Evolutionary conservation across 2,329 filamentous ascomycete species (phyloP), one percentile per base, ranked within the genome.

Genomic region (Neobulgaria alba): DNA sequence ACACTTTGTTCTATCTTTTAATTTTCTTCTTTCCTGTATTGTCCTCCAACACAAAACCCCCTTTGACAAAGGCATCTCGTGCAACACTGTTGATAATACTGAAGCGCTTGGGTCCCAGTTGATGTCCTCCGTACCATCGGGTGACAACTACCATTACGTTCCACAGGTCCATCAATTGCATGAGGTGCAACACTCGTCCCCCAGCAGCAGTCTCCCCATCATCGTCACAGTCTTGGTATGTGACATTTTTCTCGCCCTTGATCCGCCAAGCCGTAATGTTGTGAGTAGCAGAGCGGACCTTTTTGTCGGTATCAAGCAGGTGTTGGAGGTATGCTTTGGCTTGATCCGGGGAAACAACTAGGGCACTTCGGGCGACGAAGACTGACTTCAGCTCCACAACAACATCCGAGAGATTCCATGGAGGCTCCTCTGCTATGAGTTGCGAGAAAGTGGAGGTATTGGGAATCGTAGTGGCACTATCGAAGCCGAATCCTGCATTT

Each of bases 181-280:
- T 82, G 20, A 98, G 67, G 65, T 94, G 87, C 45, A 96, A 64
- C 57, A 98, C 63, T 31, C 92, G 73, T 0, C 83, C 80, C 1
- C 92, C 92, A 0, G 92, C 92, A 4, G 92, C 92, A 18, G 85
- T 85, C 70, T 98, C 92, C 2, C 92, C 92, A 60, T 98, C 92
- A 56, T 98, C 92, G 55, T 98, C 85, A 58, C 82, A 95, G 63
- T 98, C 92, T 61, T 96, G 89, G 52, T 81, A 87, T 37, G 71
- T 72, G 3, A 68, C 66, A 4, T 67, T 65, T 0, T 63, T 54
- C 3, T 63, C 57, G 0, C 75, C 76, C 20, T 74, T 76, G 40
- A 96, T 89, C 9, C 92, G 77, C 85, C 88, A 96, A 1, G 90
- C 90, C 15, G 83, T 89, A 58, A 98, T 95, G 61, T 96, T 96